Evolutionary conservation across 129 eudicot species (phyloP).

Genomic region (Helianthus annuus): HanXRQr2.0-SUNRISE NC_035438.2:25386837-25387336

Average conservation of each 20-base stretch:
- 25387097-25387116: background rate
- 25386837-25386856: conserved; percentile 28
- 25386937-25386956: conserved; percentile 40
- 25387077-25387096: conserved; percentile 3
- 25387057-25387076: conserved; percentile 29
- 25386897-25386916: conserved; percentile 25
- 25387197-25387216: background rate
- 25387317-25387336: background rate
- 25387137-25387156: background rate
- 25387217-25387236: background rate
- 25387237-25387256: background rate
- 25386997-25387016: conserved; percentile 32
- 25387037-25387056: conserved; percentile 24
- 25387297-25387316: background rate
- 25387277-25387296: background rate
- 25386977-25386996: conserved; percentile 32
- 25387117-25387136: background rate
- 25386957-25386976: conserved; percentile 27
- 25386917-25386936: conserved; percentile 32
- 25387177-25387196: background rate
- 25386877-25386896: conserved; percentile 40
- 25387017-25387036: conserved; percentile 26
- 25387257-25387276: background rate
- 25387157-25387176: conserved; percentile 8
- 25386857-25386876: conserved; percentile 40